Conservation (phyloP, 2,329 filamentous ascomycete species). For the Ophiostoma tasmaniense region DNA sequence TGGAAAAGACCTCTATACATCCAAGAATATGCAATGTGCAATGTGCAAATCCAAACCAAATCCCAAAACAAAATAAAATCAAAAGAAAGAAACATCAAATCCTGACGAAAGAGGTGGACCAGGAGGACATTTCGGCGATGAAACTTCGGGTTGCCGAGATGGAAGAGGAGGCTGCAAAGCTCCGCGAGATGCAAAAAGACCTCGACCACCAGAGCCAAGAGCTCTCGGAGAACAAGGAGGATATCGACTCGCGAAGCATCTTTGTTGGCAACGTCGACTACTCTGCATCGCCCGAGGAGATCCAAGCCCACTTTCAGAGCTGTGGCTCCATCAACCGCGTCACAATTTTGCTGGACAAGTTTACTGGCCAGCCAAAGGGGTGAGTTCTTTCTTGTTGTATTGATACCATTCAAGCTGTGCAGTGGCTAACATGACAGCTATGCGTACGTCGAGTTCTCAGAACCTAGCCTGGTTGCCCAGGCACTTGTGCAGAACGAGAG, state of each 20-base stretch:
- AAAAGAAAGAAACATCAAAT: constrained; percentile 11
- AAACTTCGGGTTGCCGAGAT: constrained; percentile 80
- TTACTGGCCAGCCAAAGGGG: constrained; percentile 99
- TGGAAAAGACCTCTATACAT: neutral
- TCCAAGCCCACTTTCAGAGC: constrained; percentile 96
- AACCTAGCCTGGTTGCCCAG: constrained; percentile 85
- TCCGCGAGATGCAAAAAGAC: constrained; percentile 77
- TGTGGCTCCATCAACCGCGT: constrained; percentile 97
- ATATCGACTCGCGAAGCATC: constrained; percentile 88
- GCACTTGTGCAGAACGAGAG: constrained; percentile 95
- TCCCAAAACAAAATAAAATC: neutral
- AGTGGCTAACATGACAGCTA: constrained; percentile 53
- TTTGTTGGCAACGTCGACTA: constrained; percentile 99
- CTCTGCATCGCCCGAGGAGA: constrained; percentile 91
- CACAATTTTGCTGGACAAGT: constrained; percentile 95
- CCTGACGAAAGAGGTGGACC: constrained; percentile 20
- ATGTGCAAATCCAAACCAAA: neutral
- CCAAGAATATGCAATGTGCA: neutral
- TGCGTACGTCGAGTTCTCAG: constrained; percentile 96
- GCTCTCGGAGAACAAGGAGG: constrained; percentile 85
- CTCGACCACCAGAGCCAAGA: constrained; percentile 80
- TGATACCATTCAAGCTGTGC: neutral
- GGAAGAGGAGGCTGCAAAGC: constrained; percentile 80
- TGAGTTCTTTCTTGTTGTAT: constrained; percentile 36
- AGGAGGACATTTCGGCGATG: constrained; percentile 81